A percentile compares a stretch with the other conserved stretches of the same genome.
These are phyloP conservation scores for Cronartium quercuum DNA, from an alignment of 1,284 basidiomycete species.

Conservation along the genomic window DNA sequence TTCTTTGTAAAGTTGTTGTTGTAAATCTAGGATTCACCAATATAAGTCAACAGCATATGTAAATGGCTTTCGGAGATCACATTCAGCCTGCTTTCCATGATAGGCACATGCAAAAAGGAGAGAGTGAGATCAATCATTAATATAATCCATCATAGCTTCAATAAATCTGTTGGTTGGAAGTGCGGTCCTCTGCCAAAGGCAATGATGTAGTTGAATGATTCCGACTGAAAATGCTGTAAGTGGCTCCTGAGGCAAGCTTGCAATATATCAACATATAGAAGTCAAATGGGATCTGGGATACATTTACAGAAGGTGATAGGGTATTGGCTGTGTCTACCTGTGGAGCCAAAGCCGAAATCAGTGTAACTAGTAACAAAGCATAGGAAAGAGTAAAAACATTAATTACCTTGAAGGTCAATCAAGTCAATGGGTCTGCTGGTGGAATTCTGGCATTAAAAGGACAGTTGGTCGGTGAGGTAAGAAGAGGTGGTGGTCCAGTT, in stretches of 20 bases:
- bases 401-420: too few species aligned
- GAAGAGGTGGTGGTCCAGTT: too few species aligned
- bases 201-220: background rate
- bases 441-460: too few species aligned
- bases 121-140: background rate
- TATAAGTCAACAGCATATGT: background rate
- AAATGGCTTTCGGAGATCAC: conserved; percentile 1
- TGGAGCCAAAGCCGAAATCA: background rate
- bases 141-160: background rate
- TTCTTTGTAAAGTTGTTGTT: background rate
- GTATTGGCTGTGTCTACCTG: background rate
- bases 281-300: conserved; percentile 2
- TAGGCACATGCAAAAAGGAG: background rate
- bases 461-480: too few species aligned
- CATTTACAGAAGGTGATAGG: conserved; percentile 1
- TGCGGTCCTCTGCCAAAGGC: conserved; percentile 2
- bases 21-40: background rate
- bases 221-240: conserved; percentile 4
- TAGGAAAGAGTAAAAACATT: too few species aligned
- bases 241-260: background rate
- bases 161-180: background rate
- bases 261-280: conserved; percentile 8
- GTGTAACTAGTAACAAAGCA: too few species aligned
- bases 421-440: too few species aligned
- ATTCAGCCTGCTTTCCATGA: background rate